Base-by-base conservation (phyloP, 768 basidiomycete genomes). In the Sporobolomyces phaffii region DNA sequence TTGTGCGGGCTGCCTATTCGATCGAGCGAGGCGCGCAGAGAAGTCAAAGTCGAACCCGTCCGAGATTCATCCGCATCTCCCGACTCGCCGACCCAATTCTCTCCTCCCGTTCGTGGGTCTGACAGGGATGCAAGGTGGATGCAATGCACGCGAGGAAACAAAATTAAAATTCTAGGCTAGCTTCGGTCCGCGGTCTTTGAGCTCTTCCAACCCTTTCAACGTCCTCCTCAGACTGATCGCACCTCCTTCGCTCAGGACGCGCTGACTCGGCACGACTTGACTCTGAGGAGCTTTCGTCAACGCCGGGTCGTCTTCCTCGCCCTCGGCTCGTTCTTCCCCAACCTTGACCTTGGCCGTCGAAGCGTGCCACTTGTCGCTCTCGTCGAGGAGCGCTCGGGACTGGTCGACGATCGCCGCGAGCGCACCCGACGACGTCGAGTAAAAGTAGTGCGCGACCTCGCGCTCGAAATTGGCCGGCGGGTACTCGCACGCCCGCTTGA, bases 401-500 rank as follows among this genome's bases (percentile, higher is more conserved):
- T 87, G 88, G 65, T 81, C 80, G 53, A 93, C 82, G 60, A 83
- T 84, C 40, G 83, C 82, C 58, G 2, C 38, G 11, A 72, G 53
- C 15, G 62, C 65, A 17, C 65, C 65, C 3, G 63, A 34, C 0
- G 36, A 33, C 18, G 47, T 33, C 5, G 45, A 28, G 62, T 52
- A 81, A 77, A 92, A 96, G 64, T 91, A 78, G 82, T 86, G 85
- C 26, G 78, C 78, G 60, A 96, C 82, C 77, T 92, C 92, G 6
- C 79, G 71, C 65, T 87, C 86, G 31, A 96, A 78, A 11, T 85
- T 83, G 41, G 84, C 82, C 6, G 85, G 83, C 26, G 90, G 89
- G 31, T 86, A 80, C 78, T 90, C 88, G 33, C 93, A 84, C 17
- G 91, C 91, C 22, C 89, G 86, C n/a, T 87, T 86, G 53, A 93